phyloP scores from a whole-genome alignment of 2,329 filamentous ascomycete species.

The Exophiala sideris region DNA sequence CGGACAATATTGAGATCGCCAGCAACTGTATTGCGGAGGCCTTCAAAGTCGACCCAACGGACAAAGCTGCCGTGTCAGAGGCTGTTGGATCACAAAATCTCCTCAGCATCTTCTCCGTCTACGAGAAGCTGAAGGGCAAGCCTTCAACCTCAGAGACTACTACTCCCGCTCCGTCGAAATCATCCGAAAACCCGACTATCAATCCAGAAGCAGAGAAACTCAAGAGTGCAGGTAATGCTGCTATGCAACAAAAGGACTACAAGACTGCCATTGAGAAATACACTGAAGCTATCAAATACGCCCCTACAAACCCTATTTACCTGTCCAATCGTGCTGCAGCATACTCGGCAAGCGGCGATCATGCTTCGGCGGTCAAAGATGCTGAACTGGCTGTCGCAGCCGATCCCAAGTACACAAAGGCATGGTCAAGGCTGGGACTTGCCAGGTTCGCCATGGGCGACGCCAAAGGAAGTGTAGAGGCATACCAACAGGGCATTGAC shows the following conservation, averaged over 20 bases:
- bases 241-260: conserved; percentile 95
- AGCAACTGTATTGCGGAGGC: conserved; percentile 90
- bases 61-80: conserved; percentile 67
- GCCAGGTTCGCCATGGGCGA: conserved; percentile 90
- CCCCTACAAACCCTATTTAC: conserved; percentile 89
- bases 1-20: conserved; percentile 90
- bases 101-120: conserved; percentile 87
- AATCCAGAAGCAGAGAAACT: conserved; percentile 77
- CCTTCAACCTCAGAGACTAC: conserved; percentile 44
- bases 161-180: conserved; percentile 35
- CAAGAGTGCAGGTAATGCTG: conserved; percentile 87
- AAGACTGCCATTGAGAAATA: conserved; percentile 76
- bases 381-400: conserved; percentile 85
- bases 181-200: conserved; percentile 35
- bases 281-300: conserved; percentile 75
- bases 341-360: conserved; percentile 78
- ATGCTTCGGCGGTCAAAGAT: conserved; percentile 78
- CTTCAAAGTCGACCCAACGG: conserved; percentile 87
- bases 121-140: conserved; percentile 85
- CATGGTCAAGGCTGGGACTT: conserved; percentile 89
- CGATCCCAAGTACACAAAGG: conserved; percentile 94
- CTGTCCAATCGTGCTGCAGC: conserved; percentile 96
- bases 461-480: conserved; percentile 86
- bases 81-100: conserved; percentile 85
- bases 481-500: conserved; percentile 89